These are phyloP conservation scores for Phyllosticta capitalensis DNA, from an alignment of 2,329 filamentous ascomycete genomes.

Conservation along the genomic window DNA sequence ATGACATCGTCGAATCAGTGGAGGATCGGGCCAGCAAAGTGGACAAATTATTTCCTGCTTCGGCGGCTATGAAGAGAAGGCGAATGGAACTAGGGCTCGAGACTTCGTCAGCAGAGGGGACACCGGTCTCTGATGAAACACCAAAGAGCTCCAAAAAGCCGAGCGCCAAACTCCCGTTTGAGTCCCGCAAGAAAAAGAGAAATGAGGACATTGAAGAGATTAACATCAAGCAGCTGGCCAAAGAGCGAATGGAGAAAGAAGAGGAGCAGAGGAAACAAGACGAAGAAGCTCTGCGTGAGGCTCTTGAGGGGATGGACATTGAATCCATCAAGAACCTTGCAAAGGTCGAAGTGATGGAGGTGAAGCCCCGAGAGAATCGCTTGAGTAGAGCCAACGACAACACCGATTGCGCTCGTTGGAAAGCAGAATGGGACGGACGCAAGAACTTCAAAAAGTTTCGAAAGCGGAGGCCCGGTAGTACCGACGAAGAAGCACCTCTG, in stretches of 20 bases:
- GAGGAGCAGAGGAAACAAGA: constrained; percentile 47
- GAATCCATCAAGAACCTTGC: constrained; percentile 63
- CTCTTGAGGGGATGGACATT: constrained; percentile 58
- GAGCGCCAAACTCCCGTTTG: constrained; percentile 1
- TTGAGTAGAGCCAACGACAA: constrained; percentile 23
- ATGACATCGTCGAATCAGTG: background rate
- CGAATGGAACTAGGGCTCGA: constrained; percentile 30
- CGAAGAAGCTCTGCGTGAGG: constrained; percentile 50
- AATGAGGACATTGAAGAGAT: constrained; percentile 43
- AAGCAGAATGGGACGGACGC: constrained; percentile 83
- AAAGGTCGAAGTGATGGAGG: constrained; percentile 65
- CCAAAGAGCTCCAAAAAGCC: constrained; percentile 18
- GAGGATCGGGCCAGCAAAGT: constrained; percentile 48
- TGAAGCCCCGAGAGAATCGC: constrained; percentile 36
- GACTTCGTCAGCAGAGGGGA: background rate
- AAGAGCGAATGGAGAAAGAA: constrained; percentile 43
- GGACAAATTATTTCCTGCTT: constrained; percentile 56
- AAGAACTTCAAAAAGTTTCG: constrained; percentile 94
- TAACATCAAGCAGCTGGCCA: constrained; percentile 58
- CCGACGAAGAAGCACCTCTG: constrained; percentile 29
- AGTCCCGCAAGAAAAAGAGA: constrained; percentile 24
- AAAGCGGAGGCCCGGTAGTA: constrained; percentile 37
- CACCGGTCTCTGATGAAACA: constrained; percentile 24
- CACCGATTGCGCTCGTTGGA: constrained; percentile 57
- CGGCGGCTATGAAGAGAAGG: constrained; percentile 69